phyloP scores from a whole-genome alignment of 768 basidiomycete species.

The Lyophyllum semitale region DNA sequence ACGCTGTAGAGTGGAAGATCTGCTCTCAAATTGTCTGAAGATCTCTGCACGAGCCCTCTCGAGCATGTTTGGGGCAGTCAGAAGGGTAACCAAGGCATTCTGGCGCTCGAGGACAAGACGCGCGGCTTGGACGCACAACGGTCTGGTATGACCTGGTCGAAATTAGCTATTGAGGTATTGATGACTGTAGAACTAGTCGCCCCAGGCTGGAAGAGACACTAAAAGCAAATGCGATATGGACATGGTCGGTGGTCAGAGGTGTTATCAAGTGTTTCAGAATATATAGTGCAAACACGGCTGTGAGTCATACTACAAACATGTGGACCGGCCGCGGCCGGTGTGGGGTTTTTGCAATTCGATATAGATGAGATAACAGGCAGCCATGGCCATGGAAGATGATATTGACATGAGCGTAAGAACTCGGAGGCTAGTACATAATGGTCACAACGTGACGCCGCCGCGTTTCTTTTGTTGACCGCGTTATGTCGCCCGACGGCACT shows the following conservation, averaged over 20 bases:
- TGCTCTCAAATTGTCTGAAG: constrained; percentile 3
- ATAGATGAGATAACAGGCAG: background rate
- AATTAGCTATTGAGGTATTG: background rate
- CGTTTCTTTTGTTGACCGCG: background rate
- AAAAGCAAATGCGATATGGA: background rate
- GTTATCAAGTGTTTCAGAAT: background rate
- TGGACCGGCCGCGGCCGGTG: no score
- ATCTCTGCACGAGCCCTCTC: constrained; percentile 9
- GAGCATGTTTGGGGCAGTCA: background rate
- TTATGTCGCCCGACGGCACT: constrained; percentile 28
- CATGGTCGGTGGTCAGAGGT: background rate
- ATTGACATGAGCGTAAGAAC: background rate
- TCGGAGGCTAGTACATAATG: background rate
- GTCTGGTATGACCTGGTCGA: constrained; percentile 14
- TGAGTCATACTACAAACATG: no score
- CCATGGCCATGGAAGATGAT: background rate
- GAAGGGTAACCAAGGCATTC: constrained; percentile 9
- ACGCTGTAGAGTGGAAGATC: background rate
- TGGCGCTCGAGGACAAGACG: constrained; percentile 11
- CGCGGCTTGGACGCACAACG: constrained; percentile 11
- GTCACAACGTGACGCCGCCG: background rate
- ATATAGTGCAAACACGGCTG: background rate
- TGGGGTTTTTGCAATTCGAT: no score
- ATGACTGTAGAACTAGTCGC: background rate
- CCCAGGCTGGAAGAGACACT: constrained; percentile 8